These are phyloP conservation scores for Thuja plicata DNA, from an alignment of 83 land plant genomes.

Conservation along the genomic window DNA sequence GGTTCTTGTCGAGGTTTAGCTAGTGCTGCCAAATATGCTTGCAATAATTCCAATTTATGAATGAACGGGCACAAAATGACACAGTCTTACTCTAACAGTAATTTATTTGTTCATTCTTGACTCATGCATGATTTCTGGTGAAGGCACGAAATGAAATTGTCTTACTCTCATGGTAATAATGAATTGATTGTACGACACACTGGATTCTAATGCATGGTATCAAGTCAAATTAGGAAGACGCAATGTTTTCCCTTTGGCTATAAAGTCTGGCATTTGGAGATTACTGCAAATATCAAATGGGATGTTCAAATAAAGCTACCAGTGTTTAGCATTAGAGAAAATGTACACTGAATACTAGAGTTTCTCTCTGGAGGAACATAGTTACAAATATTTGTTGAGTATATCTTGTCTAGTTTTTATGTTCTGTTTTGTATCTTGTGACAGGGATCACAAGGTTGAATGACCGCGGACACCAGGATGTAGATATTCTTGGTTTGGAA, in stretches of 20 bases:
- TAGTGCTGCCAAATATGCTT: slow-evolving; percentile 71
- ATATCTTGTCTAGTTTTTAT: neutral
- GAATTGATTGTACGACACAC: neutral
- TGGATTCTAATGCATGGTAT: slow-evolving; percentile 2
- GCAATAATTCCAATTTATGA: slow-evolving; percentile 77
- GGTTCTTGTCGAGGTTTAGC: slow-evolving; percentile 46
- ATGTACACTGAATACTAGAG: too few species aligned
- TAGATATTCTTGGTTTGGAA: slow-evolving; percentile 77
- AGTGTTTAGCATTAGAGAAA: neutral
- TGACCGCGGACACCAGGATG: slow-evolving; percentile 91
- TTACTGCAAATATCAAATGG: neutral
- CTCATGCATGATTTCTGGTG: slow-evolving; percentile 6
- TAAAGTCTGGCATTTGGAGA: neutral
- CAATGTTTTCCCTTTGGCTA: neutral
- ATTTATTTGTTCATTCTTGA: neutral
- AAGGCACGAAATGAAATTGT: neutral
- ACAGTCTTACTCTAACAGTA: slow-evolving; percentile 80
- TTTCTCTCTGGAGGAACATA: neutral
- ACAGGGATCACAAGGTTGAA: slow-evolving; percentile 84
- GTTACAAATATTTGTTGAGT: neutral
- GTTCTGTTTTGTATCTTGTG: slow-evolving; percentile 12
- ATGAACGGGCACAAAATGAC: slow-evolving; percentile 85
- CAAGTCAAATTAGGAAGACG: neutral
- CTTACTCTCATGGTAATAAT: too few species aligned
- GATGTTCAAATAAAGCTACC: neutral